Evolutionary conservation across 2,329 filamentous ascomycete species (phyloP).

Genomic region (Aureobasidium uvarum): DNA sequence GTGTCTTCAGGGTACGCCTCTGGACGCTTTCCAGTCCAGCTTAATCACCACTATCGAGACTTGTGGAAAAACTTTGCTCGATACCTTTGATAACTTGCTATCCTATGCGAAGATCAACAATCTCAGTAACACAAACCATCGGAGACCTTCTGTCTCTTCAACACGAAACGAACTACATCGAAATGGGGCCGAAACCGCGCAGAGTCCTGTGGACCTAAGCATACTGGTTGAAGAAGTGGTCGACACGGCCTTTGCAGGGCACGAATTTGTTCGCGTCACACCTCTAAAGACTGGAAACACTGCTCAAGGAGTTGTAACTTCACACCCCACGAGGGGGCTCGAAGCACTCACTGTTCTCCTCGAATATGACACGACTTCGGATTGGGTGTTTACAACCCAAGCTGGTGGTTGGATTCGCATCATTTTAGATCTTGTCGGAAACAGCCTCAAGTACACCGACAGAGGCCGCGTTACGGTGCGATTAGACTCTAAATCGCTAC

Average conservation of each 20-base stretch:
- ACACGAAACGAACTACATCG: background rate
- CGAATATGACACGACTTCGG: constrained; percentile 32
- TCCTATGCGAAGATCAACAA: constrained; percentile 46
- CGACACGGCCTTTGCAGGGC: constrained; percentile 46
- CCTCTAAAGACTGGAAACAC: constrained; percentile 34
- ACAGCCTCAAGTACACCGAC: constrained; percentile 30
- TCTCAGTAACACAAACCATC: constrained; percentile 22
- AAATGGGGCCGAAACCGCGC: background rate
- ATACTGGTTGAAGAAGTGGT: constrained; percentile 54
- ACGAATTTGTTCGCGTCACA: constrained; percentile 30
- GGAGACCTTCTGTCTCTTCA: constrained; percentile 3
- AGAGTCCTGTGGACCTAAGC: constrained; percentile 43
- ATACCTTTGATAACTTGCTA: constrained; percentile 39
- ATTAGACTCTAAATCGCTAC: constrained; percentile 14
- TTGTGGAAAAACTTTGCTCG: constrained; percentile 41
- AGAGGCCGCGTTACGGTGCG: constrained; percentile 31
- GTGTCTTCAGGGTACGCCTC: constrained; percentile 46
- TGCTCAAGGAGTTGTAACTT: background rate
- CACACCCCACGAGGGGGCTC: background rate
- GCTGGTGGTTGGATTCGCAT: constrained; percentile 33
- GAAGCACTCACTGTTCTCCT: constrained; percentile 8
- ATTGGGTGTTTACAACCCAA: constrained; percentile 49
- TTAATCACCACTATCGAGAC: constrained; percentile 46
- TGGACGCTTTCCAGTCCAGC: constrained; percentile 43
- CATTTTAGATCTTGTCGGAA: constrained; percentile 30